Base-by-base conservation (phyloP, 768 basidiomycete species). In the Panaeolus cyanescens region DNA sequence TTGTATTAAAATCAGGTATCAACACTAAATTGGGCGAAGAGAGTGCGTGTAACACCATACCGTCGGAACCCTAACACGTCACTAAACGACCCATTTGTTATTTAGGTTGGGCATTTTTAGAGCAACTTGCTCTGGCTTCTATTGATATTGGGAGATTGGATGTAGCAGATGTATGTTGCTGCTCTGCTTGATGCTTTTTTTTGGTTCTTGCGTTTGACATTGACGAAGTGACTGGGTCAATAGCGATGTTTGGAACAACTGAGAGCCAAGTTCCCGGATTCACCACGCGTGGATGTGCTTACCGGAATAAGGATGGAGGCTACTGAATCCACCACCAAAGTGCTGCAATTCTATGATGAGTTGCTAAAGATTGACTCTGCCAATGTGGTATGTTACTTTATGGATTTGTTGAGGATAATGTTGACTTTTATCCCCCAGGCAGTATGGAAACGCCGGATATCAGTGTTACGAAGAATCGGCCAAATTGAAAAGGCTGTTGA, bases 391-490 rank as follows among this genome's bases (percentile, higher is more conserved):
- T 61, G 91, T 77, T 2, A 31, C 17, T 37, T 17, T n/a, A n/a
- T n/a, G n/a, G n/a, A n/a, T n/a, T 31, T 33, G 13, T 22, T 8
- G 7, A 15, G 10, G 12, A 34, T 39, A 8, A 4, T 40, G 32
- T 42, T 17, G 9, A 8, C 5, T 17, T 58, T 68, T 22, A 65
- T 17, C 1, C 17, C 37, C 28, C 58, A 88, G 93, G 83, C 84
- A 1, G 72, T 84, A 32, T 93, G 92, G 88, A 93, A 94, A 67
- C 85, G 95, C n/a, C 85, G 86, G 57, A 86, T 93, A 64, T 86
- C 91, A 0, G 84, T 94, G 10, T 80, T 91, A 9, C 78, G 89
- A 45, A 79, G 85, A 9, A 79, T 76, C 6, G 87, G 91, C 50
- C 83, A 83, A 68, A 73, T 83, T 0, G 86, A 93, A 55, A 80